Evolutionary conservation across 441 rosid genomes (phyloP), one percentile per base, ranked within the genome.

Genomic region (Corymbia calophylla): DNA sequence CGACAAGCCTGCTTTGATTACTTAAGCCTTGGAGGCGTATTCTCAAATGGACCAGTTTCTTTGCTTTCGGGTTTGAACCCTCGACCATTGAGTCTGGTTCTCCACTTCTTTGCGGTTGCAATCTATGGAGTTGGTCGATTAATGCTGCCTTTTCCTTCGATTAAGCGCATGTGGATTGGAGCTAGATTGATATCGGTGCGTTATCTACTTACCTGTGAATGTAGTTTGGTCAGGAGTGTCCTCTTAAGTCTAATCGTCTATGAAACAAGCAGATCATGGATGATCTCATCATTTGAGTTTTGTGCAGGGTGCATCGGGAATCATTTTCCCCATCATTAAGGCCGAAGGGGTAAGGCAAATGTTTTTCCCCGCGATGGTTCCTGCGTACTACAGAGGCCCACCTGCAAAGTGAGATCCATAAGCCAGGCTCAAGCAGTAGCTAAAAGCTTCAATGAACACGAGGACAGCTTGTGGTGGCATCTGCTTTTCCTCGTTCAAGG

Each of bases 291-390:
- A 5, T 77, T 44, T 44, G 84, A 44, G 51, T 77, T 77, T 44
- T 86, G 58, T 68, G 82, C 89, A 87, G 89, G 82, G 60, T 68
- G 89, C 89, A 49, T 87, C 89, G 31, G 89, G 85, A 68, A 87
- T 87, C 35, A 62, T 87, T 66, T 87, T 66, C 55, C 89, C 89
- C 54, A 87, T 87, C 60, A 87, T 87, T 7, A 87, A 66, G 58
- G 89, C 89, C 5, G 89, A 87, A 48, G 89, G 89, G 32, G 89
- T 87, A 21, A 87, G 89, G 81, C 89, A 87, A 87, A 87, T 87
- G 89, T 87, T 87, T 56, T 87, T 87, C 89, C 89, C 89, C 4
- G 89, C 85, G 44, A 87, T 35, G 16, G 89, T 87, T 48, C 89
- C 89, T 25, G 89, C 89, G 27, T 87, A 66, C 44, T 87, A 87